Percentiles rank a stretch among this genome's conserved stretches.
Evolutionary conservation across 805 yeast species (phyloP).

Genomic region (Soucietia sequanensis): DNA sequence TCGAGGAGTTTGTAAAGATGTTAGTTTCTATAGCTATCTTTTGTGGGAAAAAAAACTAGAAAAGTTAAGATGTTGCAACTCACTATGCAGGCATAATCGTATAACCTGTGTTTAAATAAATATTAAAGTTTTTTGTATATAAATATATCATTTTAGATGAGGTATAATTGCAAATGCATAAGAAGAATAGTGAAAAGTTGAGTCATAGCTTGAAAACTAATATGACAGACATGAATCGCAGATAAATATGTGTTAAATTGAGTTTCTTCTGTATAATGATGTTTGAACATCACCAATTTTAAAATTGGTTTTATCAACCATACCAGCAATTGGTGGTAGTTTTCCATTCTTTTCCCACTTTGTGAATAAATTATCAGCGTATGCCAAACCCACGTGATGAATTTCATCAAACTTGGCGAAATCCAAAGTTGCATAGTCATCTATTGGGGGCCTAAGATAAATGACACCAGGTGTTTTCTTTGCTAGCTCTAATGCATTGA

Average conservation of each 20-base stretch:
- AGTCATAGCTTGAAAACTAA: too few relatives aligned
- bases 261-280: conserved; percentile 60
- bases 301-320: conserved; percentile 15
- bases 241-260: conserved; percentile 43
- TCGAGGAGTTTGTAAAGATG: too few relatives aligned
- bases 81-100: too few relatives aligned
- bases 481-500: conserved; percentile 86
- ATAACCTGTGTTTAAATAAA: too few relatives aligned
- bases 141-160: too few relatives aligned
- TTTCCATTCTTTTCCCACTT: conserved; percentile 51
- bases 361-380: conserved; percentile 60
- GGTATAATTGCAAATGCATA: too few relatives aligned
- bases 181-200: too few relatives aligned
- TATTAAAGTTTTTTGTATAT: too few relatives aligned
- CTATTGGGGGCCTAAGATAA: conserved; percentile 92
- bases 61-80: too few relatives aligned
- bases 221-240: too few relatives aligned
- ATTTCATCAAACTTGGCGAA: conserved; percentile 91
- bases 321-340: conserved; percentile 64
- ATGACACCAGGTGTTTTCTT: conserved; percentile 81
- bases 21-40: too few relatives aligned
- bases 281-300: conserved; percentile 10
- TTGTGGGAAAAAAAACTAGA: too few relatives aligned
- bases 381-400: conserved; percentile 72
- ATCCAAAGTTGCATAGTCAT: conserved; percentile 85